phyloP scores from a whole-genome alignment of 140 eudicot genomes.

The Cichorium intybus region DNA sequence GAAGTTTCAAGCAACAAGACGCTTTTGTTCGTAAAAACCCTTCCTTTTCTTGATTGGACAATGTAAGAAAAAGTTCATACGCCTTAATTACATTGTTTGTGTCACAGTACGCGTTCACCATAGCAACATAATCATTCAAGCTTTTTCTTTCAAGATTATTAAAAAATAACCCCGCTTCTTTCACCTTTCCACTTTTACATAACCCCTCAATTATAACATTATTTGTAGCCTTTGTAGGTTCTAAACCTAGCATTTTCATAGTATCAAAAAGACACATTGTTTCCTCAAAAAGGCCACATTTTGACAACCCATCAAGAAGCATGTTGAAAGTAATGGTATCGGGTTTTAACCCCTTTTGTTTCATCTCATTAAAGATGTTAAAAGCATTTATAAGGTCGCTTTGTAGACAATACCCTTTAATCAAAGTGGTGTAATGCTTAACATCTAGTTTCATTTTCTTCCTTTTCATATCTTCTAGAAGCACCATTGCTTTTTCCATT shows the following conservation, averaged over 20 bases:
- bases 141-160: slow-evolving; percentile 44
- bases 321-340: slow-evolving; percentile 53
- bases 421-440: slow-evolving; percentile 70
- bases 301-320: slow-evolving; percentile 57
- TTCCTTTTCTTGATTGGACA: slow-evolving; percentile 39
- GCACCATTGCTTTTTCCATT: slow-evolving; percentile 43
- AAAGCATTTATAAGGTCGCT: slow-evolving; percentile 41
- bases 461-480: slow-evolving; percentile 60
- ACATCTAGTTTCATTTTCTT: slow-evolving; percentile 48
- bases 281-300: slow-evolving; percentile 39
- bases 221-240: slow-evolving; percentile 40
- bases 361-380: slow-evolving; percentile 46
- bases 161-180: slow-evolving; percentile 58
- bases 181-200: slow-evolving; percentile 46
- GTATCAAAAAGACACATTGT: slow-evolving; percentile 25
- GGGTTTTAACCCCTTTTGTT: slow-evolving; percentile 47
- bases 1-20: slow-evolving; percentile 41
- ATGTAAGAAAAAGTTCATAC: slow-evolving; percentile 38
- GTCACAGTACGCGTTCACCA: slow-evolving; percentile 65
- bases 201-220: slow-evolving; percentile 58
- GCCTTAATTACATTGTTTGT: slow-evolving; percentile 32
- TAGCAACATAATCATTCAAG: slow-evolving; percentile 46
- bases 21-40: slow-evolving; percentile 17
- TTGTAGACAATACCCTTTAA: slow-evolving; percentile 43
- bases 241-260: slow-evolving; percentile 49